Conservation (phyloP, 805 yeast species). For the Schwanniomyces yamadae region DNA sequence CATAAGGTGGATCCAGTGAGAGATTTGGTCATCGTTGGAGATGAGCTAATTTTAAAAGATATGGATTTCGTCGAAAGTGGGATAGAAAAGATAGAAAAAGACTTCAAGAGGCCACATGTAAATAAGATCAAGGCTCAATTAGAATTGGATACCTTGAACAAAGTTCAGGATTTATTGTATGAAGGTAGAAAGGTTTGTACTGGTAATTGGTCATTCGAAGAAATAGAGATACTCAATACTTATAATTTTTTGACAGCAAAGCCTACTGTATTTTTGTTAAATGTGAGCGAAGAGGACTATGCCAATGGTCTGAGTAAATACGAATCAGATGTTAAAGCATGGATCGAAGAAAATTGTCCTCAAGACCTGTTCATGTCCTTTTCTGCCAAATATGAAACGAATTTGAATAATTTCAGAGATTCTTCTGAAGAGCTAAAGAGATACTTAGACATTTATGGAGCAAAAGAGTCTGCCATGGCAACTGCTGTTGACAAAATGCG, state of each 20-base stretch:
- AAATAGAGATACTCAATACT: slow-evolving; percentile 64
- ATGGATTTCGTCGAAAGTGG: slow-evolving; percentile 61
- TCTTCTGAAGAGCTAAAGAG: slow-evolving; percentile 14
- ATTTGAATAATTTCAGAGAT: slow-evolving; percentile 28
- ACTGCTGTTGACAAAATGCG: slow-evolving; percentile 65
- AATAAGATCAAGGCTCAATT: slow-evolving; percentile 22
- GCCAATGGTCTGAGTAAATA: slow-evolving; percentile 52
- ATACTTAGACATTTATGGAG: slow-evolving; percentile 20
- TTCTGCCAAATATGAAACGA: slow-evolving; percentile 51
- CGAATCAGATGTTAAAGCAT: slow-evolving; percentile 49
- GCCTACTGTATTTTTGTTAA: slow-evolving; percentile 78
- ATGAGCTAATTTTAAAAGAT: slow-evolving; percentile 60
- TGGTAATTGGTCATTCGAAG: slow-evolving; percentile 59
- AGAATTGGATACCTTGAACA: slow-evolving; percentile 31
- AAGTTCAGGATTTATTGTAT: slow-evolving; percentile 32
- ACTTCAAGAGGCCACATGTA: slow-evolving; percentile 28
- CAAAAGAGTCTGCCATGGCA: slow-evolving; percentile 55
- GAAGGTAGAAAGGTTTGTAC: slow-evolving; percentile 61
- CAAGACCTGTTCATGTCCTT: slow-evolving; percentile 42
- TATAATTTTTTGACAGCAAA: slow-evolving; percentile 81
- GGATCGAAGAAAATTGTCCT: slow-evolving; percentile 71
- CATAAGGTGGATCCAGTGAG: slow-evolving; percentile 57
- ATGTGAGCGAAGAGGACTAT: slow-evolving; percentile 72
- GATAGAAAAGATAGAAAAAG: slow-evolving; percentile 29
- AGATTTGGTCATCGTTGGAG: slow-evolving; percentile 61